Percentiles rank a stretch among this genome's conserved stretches.
phyloP scores from a whole-genome alignment of 1,284 basidiomycete species.

The Marasmius oreades region DNA sequence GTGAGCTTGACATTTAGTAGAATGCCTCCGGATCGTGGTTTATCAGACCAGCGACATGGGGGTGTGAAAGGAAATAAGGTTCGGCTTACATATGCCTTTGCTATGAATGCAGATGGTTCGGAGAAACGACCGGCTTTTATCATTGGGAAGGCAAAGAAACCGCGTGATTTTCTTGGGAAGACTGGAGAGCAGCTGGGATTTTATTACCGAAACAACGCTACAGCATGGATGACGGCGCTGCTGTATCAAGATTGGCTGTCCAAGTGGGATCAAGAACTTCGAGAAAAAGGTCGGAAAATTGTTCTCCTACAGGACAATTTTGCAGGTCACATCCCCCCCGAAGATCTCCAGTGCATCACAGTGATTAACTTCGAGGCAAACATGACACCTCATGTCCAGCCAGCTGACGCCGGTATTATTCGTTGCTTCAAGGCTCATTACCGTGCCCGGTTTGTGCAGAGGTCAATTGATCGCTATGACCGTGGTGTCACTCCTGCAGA shows the following conservation, averaged over 20 bases:
- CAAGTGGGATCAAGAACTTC: slow-evolving; percentile 22
- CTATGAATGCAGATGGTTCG: slow-evolving; percentile 24
- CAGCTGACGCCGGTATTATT: slow-evolving; percentile 27
- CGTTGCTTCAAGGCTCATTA: slow-evolving; percentile 30
- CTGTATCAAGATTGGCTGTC: slow-evolving; percentile 22
- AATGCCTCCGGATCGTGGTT: slow-evolving; percentile 19
- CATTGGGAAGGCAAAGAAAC: slow-evolving; percentile 25
- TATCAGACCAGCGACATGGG: slow-evolving; percentile 18
- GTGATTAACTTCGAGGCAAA: slow-evolving; percentile 14
- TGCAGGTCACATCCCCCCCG: slow-evolving; percentile 22
- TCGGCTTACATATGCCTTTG: slow-evolving; percentile 24
- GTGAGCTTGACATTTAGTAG: background rate
- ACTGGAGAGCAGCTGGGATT: slow-evolving; percentile 24
- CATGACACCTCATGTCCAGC: slow-evolving; percentile 18
- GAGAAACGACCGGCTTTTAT: slow-evolving; percentile 22
- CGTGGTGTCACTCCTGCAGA: slow-evolving; percentile 18
- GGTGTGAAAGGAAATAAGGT: slow-evolving; percentile 24
- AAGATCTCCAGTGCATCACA: slow-evolving; percentile 16
- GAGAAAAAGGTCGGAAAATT: slow-evolving; percentile 18
- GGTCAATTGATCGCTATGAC: slow-evolving; percentile 28
- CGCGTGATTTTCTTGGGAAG: slow-evolving; percentile 21
- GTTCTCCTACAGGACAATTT: slow-evolving; percentile 30
- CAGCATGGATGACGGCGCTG: slow-evolving; percentile 25
- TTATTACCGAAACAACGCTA: slow-evolving; percentile 26
- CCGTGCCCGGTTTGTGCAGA: slow-evolving; percentile 19